Evolutionary conservation across 2,329 filamentous ascomycete species (phyloP).

Genomic region (Ophiostoma populinum): DNA sequence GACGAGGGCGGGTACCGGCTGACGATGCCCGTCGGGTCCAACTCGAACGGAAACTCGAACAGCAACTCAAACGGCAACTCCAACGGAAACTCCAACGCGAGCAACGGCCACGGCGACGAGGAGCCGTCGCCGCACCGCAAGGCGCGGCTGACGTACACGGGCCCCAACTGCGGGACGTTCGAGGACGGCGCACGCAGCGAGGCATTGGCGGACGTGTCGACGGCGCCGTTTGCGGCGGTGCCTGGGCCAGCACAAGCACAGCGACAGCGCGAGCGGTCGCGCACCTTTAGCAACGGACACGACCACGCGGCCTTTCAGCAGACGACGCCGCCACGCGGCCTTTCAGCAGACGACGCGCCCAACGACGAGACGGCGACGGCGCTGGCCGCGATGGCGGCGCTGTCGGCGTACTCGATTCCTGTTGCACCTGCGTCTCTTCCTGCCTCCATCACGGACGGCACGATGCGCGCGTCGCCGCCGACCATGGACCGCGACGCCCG

Average conservation of each 20-base stretch:
- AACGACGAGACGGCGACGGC: neutral
- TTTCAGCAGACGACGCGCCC: neutral
- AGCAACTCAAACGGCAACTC: conserved; percentile 9
- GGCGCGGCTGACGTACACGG: too few species aligned
- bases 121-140: neutral
- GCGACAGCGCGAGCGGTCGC: too few species aligned
- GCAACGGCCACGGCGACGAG: neutral
- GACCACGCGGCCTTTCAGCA: neutral
- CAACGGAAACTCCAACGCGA: conserved; percentile 6
- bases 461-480: neutral
- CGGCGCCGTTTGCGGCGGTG: too few species aligned
- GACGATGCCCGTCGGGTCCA: conserved; percentile 22
- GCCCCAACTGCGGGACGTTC: too few species aligned
- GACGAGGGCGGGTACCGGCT: conserved; percentile 39
- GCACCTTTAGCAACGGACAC: too few species aligned
- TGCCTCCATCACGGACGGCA: neutral
- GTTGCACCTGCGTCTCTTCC: neutral
- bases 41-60: neutral
- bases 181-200: too few species aligned
- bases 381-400: neutral
- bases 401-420: too few species aligned
- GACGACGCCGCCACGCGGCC: neutral
- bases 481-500: neutral
- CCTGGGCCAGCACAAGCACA: too few species aligned
- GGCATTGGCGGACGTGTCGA: too few species aligned